A percentile compares a stretch with the other conserved stretches of the same genome.
These are phyloP conservation scores for Teratosphaeria pseudoeucalypti DNA, from an alignment of 2,329 filamentous ascomycete genomes.

Conservation along the genomic window DNA sequence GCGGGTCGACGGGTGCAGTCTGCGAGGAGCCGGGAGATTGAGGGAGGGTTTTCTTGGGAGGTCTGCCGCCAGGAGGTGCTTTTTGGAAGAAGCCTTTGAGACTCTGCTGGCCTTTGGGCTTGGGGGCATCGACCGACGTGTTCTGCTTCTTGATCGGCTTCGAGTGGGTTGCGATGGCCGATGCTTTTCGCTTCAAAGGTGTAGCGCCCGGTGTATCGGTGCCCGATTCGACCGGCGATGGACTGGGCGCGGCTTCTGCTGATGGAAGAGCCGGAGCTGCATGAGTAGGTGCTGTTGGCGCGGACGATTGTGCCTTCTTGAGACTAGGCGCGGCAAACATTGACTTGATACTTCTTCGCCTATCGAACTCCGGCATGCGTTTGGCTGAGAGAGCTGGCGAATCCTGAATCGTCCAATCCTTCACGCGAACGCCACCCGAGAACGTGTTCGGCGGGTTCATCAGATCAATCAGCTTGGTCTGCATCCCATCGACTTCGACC, in stretches of 20 bases:
- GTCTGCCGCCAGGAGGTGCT: slow-evolving; percentile 29
- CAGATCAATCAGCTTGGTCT: slow-evolving; percentile 51
- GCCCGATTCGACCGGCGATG: neutral
- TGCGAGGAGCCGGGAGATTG: neutral
- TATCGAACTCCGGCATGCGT: slow-evolving; percentile 78
- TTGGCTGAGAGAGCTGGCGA: slow-evolving; percentile 67
- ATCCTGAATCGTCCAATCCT: slow-evolving; percentile 57
- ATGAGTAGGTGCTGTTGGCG: neutral
- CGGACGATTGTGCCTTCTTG: slow-evolving; percentile 33
- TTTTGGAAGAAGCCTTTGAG: slow-evolving; percentile 69
- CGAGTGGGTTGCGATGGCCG: slow-evolving; percentile 13
- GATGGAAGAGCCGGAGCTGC: neutral
- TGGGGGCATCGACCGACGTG: slow-evolving; percentile 24
- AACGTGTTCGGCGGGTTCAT: slow-evolving; percentile 72
- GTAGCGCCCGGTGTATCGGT: neutral
- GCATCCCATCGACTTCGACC: slow-evolving; percentile 40
- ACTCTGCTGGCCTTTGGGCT: slow-evolving; percentile 46
- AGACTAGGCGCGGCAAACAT: slow-evolving; percentile 59
- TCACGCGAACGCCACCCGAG: slow-evolving; percentile 51
- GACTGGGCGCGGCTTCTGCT: neutral
- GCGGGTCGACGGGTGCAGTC: neutral
- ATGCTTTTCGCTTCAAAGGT: slow-evolving; percentile 27
- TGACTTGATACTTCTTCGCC: slow-evolving; percentile 74
- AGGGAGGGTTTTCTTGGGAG: neutral
- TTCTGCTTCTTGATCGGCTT: slow-evolving; percentile 43